Evolutionary conservation across 495 filamentous ascomycete genomes (phyloP).

Genomic region (Aspergillus biplanus): DNA sequence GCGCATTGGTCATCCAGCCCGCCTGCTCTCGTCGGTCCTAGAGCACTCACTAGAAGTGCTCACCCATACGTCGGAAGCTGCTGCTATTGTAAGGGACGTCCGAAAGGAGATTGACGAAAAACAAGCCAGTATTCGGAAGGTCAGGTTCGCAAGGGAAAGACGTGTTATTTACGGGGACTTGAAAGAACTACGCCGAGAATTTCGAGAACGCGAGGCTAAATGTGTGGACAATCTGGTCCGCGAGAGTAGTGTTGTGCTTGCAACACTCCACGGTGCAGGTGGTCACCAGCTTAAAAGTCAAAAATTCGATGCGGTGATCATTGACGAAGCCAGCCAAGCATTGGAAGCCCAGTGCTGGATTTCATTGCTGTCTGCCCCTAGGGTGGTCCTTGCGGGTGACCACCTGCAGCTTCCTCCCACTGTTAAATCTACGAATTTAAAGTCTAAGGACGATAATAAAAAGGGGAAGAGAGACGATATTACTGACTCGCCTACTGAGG

Average conservation of each 20-base stretch:
- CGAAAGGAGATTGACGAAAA: conserved; percentile 92
- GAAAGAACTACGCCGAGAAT: conserved; percentile 85
- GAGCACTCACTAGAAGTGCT: conserved; percentile 89
- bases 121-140: conserved; percentile 86
- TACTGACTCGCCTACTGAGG: conserved; percentile 16
- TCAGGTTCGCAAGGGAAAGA: conserved; percentile 76
- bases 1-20: conserved; percentile 89
- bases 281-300: conserved; percentile 80
- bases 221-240: conserved; percentile 77
- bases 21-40: conserved; percentile 85
- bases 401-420: conserved; percentile 95
- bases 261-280: conserved; percentile 91
- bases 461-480: conserved; percentile 28
- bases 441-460: conserved; percentile 28
- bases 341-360: conserved; percentile 98
- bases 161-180: conserved; percentile 83
- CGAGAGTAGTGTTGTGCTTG: conserved; percentile 83
- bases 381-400: conserved; percentile 90
- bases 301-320: conserved; percentile 89
- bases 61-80: conserved; percentile 89
- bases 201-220: conserved; percentile 76
- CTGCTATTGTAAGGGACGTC: conserved; percentile 86
- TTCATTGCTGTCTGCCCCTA: conserved; percentile 76
- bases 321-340: conserved; percentile 95
- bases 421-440: conserved; percentile 66